Conservation (phyloP, 2,329 filamentous ascomycete species). For the Drechmeria coniospora region DNA sequence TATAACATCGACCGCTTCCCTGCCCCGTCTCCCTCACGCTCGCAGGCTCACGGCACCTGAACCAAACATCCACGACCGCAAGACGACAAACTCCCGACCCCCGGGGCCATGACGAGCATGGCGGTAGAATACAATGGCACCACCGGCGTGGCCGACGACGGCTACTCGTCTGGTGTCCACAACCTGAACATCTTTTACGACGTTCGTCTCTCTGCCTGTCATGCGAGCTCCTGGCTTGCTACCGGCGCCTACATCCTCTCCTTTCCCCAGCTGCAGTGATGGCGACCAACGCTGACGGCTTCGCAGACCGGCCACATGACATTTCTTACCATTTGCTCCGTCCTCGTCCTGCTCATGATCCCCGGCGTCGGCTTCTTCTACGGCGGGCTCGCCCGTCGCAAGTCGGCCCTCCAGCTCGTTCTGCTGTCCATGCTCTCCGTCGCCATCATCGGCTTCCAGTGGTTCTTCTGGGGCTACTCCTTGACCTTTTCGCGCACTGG, state of each 20-base stretch:
- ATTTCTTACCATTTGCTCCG: slow-evolving; percentile 63
- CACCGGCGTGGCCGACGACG: slow-evolving; percentile 30
- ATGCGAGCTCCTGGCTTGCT: neutral
- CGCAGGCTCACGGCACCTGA: too few species aligned
- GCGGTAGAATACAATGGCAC: slow-evolving; percentile 34
- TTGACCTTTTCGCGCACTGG: slow-evolving; percentile 71
- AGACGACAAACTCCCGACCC: neutral
- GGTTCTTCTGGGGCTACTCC: slow-evolving; percentile 94
- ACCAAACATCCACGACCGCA: too few species aligned
- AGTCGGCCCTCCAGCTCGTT: slow-evolving; percentile 75
- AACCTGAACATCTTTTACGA: slow-evolving; percentile 80
- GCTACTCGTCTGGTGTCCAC: slow-evolving; percentile 35
- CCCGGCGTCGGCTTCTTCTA: slow-evolving; percentile 87
- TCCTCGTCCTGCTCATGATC: slow-evolving; percentile 81
- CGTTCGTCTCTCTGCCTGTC: slow-evolving; percentile 26
- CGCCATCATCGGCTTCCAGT: slow-evolving; percentile 71
- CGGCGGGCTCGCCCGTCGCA: slow-evolving; percentile 74
- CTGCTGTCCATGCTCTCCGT: slow-evolving; percentile 73
- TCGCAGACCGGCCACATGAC: slow-evolving; percentile 61
- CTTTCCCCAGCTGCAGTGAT: too few species aligned
- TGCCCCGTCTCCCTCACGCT: too few species aligned
- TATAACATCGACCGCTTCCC: too few species aligned
- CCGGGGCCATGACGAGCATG: too few species aligned
- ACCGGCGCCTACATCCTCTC: too few species aligned
- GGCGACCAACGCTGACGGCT: too few species aligned